phyloP scores from a whole-genome alignment of 768 basidiomycete genomes.

The Leccinum longicurvipes region DNA sequence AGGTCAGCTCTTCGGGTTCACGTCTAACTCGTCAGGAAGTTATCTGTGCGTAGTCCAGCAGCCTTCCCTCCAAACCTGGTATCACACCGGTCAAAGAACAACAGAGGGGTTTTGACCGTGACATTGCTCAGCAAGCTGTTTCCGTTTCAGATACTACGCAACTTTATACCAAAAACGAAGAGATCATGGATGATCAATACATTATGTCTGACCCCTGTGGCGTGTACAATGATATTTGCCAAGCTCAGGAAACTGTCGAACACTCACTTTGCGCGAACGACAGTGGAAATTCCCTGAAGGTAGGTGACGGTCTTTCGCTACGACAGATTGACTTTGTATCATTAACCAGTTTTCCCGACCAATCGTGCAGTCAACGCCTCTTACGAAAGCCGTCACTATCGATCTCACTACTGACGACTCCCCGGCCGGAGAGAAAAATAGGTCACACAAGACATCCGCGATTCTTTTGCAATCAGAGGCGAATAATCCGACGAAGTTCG shows the following conservation, averaged over 20 bases:
- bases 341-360: conserved; percentile 10
- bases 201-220: neutral
- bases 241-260: neutral
- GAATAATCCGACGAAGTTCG: neutral
- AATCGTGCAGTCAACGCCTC: conserved; percentile 13
- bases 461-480: neutral
- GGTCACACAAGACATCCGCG: neutral
- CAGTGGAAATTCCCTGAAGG: conserved; percentile 8
- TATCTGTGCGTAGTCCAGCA: conserved; percentile 4
- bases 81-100: conserved; percentile 31
- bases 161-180: neutral
- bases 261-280: conserved; percentile 2
- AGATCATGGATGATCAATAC: neutral
- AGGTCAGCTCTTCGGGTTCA: conserved; percentile 15
- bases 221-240: neutral
- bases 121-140: conserved; percentile 9
- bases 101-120: conserved; percentile 28
- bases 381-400: conserved; percentile 33
- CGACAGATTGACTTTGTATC: neutral
- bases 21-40: neutral
- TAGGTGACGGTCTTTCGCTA: neutral
- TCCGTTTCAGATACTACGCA: neutral
- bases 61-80: neutral
- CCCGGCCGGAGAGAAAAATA: conserved; percentile 14
- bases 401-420: conserved; percentile 42